Evolutionary conservation across 768 basidiomycete genomes (phyloP).

Genomic region (Vararia minispora): DNA sequence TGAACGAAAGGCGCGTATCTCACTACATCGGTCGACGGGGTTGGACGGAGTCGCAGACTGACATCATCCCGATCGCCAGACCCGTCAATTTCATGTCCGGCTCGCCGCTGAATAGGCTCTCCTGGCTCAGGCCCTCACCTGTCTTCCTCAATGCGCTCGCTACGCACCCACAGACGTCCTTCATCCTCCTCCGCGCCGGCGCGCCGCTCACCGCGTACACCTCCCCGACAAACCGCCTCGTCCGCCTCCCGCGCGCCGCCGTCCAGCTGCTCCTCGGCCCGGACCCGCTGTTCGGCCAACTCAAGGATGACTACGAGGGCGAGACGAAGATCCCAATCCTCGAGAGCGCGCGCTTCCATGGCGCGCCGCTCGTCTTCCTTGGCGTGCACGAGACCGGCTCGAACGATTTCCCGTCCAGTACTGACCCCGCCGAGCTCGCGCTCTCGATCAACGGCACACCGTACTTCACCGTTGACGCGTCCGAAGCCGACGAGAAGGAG

Average conservation of each 20-base stretch:
- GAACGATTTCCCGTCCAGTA: conserved; percentile 44
- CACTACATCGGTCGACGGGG: conserved; percentile 4
- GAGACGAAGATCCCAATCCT: conserved; percentile 23
- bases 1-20: conserved; percentile 10
- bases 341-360: conserved; percentile 50
- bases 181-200: conserved; percentile 69
- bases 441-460: conserved; percentile 67
- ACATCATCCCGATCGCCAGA: conserved; percentile 22
- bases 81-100: conserved; percentile 41
- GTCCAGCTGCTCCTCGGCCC: conserved; percentile 56
- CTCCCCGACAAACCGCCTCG: conserved; percentile 28
- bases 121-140: conserved; percentile 69
- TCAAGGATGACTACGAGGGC: conserved; percentile 33
- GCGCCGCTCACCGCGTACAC: conserved; percentile 47
- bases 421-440: conserved; percentile 44
- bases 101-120: conserved; percentile 70
- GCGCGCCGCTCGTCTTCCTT: conserved; percentile 62
- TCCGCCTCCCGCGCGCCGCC: conserved; percentile 47
- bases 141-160: conserved; percentile 68
- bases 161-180: conserved; percentile 46
- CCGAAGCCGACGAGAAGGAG: conserved; percentile 32
- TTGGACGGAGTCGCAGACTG: conserved; percentile 5
- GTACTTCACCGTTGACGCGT: conserved; percentile 77
- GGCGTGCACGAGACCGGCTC: conserved; percentile 57
- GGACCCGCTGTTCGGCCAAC: conserved; percentile 64